Evolutionary conservation across 148 eudicot genomes (phyloP).

Genomic region (Heliosperma pusillum): DNA sequence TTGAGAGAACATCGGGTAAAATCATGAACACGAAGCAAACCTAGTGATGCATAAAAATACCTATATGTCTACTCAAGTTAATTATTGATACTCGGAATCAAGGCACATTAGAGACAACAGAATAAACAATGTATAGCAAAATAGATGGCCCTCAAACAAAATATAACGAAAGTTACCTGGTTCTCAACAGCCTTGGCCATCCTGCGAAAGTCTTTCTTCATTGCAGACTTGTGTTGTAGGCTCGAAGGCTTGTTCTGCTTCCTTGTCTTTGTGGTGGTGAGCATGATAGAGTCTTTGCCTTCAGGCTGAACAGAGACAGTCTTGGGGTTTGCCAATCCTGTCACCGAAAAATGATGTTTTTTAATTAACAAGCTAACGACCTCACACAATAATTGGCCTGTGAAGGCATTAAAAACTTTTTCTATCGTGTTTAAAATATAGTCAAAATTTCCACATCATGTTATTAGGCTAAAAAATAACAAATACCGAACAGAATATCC

Average conservation of each 20-base stretch:
- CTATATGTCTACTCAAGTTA: neutral
- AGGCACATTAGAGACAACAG: neutral
- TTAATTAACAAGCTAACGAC: neutral
- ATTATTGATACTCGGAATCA: neutral
- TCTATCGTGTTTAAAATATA: too few relatives aligned
- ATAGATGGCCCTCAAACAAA: neutral
- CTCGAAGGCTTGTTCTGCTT: slow-evolving; percentile 75
- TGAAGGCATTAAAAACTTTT: too few relatives aligned
- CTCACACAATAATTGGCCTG: neutral
- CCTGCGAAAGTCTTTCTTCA: slow-evolving; percentile 84
- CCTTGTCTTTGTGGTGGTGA: slow-evolving; percentile 82
- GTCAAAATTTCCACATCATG: too few relatives aligned
- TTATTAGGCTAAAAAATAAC: too few relatives aligned
- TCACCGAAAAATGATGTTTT: neutral
- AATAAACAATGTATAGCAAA: neutral
- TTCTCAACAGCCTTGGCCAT: slow-evolving; percentile 87
- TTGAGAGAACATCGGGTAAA: neutral
- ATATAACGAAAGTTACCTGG: slow-evolving; percentile 45
- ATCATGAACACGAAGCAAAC: too few relatives aligned
- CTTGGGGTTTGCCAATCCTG: slow-evolving; percentile 90
- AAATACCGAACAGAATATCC: too few relatives aligned
- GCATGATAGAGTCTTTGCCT: slow-evolving; percentile 69
- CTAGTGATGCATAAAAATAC: neutral
- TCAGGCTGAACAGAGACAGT: slow-evolving; percentile 76
- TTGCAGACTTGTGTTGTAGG: slow-evolving; percentile 64